These are phyloP conservation scores for Beauveria caledonica DNA, from an alignment of 2,329 filamentous ascomycete genomes.

Conservation along the genomic window DNA sequence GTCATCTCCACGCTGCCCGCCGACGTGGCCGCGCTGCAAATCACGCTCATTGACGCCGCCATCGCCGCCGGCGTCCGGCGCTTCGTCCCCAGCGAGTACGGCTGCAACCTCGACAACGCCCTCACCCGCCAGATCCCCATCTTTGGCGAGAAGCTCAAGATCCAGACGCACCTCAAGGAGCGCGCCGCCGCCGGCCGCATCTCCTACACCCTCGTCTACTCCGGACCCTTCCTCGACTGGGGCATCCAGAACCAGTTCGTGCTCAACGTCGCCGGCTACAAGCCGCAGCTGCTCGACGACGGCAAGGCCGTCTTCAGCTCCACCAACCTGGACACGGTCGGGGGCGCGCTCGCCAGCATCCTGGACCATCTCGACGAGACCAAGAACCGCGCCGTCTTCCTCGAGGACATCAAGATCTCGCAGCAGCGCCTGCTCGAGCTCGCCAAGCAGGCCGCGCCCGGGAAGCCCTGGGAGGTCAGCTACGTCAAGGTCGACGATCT, in stretches of 20 bases:
- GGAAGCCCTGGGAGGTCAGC: slow-evolving; percentile 22
- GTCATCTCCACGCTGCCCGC: slow-evolving; percentile 38
- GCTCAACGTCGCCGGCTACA: slow-evolving; percentile 29
- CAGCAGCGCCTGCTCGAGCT: slow-evolving; percentile 40
- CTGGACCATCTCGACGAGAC: slow-evolving; percentile 37
- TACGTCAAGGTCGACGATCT: slow-evolving; percentile 22
- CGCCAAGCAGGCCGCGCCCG: slow-evolving; percentile 8
- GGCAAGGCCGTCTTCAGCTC: slow-evolving; percentile 37
- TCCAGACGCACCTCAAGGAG: slow-evolving; percentile 7
- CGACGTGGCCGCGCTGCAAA: slow-evolving; percentile 31
- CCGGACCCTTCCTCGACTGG: slow-evolving; percentile 24
- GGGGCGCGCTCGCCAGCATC: slow-evolving; percentile 36
- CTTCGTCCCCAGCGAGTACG: slow-evolving; percentile 45
- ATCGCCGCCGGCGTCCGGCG: slow-evolving; percentile 43
- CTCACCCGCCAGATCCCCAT: slow-evolving; percentile 11
- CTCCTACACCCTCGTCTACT: slow-evolving; percentile 21
- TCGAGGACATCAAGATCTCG: slow-evolving; percentile 39
- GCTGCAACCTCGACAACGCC: slow-evolving; percentile 20
- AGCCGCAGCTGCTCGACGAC: slow-evolving; percentile 27
- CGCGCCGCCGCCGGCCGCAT: slow-evolving; percentile 9
- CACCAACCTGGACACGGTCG: slow-evolving; percentile 38
- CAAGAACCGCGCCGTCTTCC: slow-evolving; percentile 43
- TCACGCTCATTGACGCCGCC: slow-evolving; percentile 41
- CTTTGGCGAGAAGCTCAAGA: slow-evolving; percentile 14
- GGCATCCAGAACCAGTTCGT: slow-evolving; percentile 11